A percentile compares a stretch with the other conserved stretches of the same genome.
phyloP scores from a whole-genome alignment of 345 rosid species.

The Boechera retrofracta region DNA sequence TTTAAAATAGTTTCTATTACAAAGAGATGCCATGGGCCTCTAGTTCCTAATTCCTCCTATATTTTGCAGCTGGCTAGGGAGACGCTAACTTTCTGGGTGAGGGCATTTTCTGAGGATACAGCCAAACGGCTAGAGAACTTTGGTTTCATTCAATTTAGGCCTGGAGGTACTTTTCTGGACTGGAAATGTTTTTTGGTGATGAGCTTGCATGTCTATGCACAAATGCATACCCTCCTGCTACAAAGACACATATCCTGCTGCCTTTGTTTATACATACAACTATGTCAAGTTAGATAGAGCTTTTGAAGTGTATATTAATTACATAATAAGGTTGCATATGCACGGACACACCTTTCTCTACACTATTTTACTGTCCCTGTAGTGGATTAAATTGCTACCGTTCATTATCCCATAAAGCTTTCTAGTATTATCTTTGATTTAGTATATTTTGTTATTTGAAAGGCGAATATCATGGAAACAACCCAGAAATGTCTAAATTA shows the following conservation, averaged over 20 bases:
- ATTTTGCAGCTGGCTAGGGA: conserved; percentile 87
- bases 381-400: conserved; percentile 3
- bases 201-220: conserved; percentile 24
- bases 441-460: conserved; percentile 16
- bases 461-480: conserved; percentile 99
- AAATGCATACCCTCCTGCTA: not conserved
- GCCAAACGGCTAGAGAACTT: conserved; percentile 96
- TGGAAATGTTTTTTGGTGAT: conserved; percentile 18
- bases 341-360: conserved; percentile 17
- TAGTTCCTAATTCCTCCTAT: conserved; percentile 13
- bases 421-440: conserved; percentile 17
- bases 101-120: conserved; percentile 98
- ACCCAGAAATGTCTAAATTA: conserved; percentile 98
- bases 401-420: conserved; percentile 20
- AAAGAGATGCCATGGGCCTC: conserved; percentile 9
- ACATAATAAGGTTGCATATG: not conserved
- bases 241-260: conserved; percentile 3
- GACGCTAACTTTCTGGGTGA: conserved; percentile 95
- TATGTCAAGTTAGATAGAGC: conserved; percentile 23
- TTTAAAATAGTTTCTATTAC: conserved; percentile 9
- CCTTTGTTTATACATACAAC: conserved; percentile 18
- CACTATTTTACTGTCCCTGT: not conserved
- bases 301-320: conserved; percentile 6
- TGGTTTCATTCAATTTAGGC: conserved; percentile 95
- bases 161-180: conserved; percentile 78